Conservation (phyloP, 441 rosid genomes). For the Lepidium campestre region DNA sequence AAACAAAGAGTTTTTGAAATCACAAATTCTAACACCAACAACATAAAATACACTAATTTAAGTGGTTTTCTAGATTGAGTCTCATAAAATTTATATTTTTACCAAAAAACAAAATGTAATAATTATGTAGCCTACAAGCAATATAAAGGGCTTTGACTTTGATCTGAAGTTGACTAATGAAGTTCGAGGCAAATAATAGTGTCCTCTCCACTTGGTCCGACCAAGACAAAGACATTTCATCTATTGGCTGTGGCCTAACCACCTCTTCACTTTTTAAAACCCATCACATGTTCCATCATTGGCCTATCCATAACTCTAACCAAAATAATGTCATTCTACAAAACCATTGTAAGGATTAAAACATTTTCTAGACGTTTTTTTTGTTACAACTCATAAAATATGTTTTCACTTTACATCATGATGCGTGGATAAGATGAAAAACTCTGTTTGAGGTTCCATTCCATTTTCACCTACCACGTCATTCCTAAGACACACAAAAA, state of each 20-base stretch:
- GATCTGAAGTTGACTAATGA: conserved; percentile 17
- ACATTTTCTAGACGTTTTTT: neutral
- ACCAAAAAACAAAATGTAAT: neutral
- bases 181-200: conserved; percentile 17
- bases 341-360: neutral
- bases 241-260: conserved; percentile 24
- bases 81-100: too few species aligned
- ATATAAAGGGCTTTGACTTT: conserved; percentile 24
- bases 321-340: conserved; percentile 2
- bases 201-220: conserved; percentile 31
- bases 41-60: too few species aligned
- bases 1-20: too few species aligned
- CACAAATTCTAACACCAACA: too few species aligned
- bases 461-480: conserved; percentile 22
- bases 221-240: conserved; percentile 26
- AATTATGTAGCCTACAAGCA: neutral
- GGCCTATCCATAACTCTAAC: conserved; percentile 11
- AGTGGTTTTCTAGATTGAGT: too few species aligned
- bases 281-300: conserved; percentile 23
- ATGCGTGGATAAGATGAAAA: neutral
- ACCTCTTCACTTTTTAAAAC: conserved; percentile 19
- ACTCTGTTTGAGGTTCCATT: conserved; percentile 11
- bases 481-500: neutral
- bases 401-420: conserved; percentile 6
- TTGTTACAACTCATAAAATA: neutral